Percentiles rank a stretch among this genome's conserved stretches.
These are phyloP conservation scores for Calycina marina DNA, from an alignment of 2,329 filamentous ascomycete species.

Conservation along the genomic window DNA sequence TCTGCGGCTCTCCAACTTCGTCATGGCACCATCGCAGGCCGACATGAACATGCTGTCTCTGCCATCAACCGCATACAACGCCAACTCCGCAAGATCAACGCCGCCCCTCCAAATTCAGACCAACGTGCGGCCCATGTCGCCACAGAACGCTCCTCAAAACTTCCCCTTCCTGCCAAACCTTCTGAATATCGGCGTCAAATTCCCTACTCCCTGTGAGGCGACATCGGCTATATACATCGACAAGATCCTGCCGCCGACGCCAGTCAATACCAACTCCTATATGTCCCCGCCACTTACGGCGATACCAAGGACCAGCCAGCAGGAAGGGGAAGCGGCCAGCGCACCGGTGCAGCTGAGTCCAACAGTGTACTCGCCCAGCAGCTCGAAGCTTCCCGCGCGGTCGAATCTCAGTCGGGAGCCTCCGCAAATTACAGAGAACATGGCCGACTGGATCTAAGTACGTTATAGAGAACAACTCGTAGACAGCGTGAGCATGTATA, in stretches of 20 bases:
- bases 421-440: too few species aligned
- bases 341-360: constrained; percentile 28
- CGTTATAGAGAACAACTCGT: too few species aligned
- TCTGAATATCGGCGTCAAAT: background rate
- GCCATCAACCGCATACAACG: constrained; percentile 7
- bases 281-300: constrained; percentile 1
- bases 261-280: constrained; percentile 1
- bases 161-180: constrained; percentile 4
- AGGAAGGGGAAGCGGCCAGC: constrained; percentile 19
- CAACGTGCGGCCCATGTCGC: constrained; percentile 1
- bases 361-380: constrained; percentile 32
- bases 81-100: background rate
- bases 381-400: too few species aligned
- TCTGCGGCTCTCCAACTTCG: constrained; percentile 44
- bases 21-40: constrained; percentile 13
- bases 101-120: background rate
- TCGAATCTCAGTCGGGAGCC: too few species aligned
- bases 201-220: background rate
- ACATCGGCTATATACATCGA: constrained; percentile 2
- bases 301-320: constrained; percentile 11
- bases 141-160: constrained; percentile 2
- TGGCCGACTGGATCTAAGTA: too few species aligned
- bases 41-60: constrained; percentile 10
- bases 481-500: too few species aligned
- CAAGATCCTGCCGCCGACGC: constrained; percentile 12